Evolutionary conservation across 768 basidiomycete genomes (phyloP), one percentile per base, ranked within the genome.

Genomic region (Boletus edulis): DNA sequence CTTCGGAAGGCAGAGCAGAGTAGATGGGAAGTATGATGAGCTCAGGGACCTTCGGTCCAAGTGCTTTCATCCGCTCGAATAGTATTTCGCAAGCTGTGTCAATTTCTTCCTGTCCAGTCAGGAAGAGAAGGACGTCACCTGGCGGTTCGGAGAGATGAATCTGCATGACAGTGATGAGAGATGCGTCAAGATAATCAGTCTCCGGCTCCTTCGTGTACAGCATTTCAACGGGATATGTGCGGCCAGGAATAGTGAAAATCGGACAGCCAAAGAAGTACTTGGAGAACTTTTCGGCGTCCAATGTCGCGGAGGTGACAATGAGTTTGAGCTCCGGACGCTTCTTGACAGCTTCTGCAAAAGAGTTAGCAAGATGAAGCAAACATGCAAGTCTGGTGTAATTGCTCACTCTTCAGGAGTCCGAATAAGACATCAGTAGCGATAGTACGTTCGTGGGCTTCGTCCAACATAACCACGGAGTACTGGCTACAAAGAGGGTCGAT

Each of bases 191-290:
- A 72, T 99, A 99, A 72, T 99, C 97, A 20, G 83, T 81, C 72
- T 98, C 97, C 0, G 97, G 97, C 66, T 99, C 97, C 70, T 98
- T 98, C 62, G 96, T 98, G 75, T 98, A 99, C n/a, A 98, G 77
- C 31, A 91, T 82, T 72, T 99, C 97, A 58, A 98, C 97, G 7
- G 97, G 97, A 74, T 92, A 98, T n/a, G 94, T 94, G 65, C 95
- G 87, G 62, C 97, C 97, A n/a, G 97, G 97, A 60, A 99, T 98
- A 37, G 96, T 97, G 80, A 98, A 98, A 72, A 99, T 98, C 29
- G 97, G 96, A 72, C 95, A 98, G 7, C 91, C 93, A 70, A 88
- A 97, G 79, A 99, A 99, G 79, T 99, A 99, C 67, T 94, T 94
- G 22, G 96, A 95, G 73, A 99, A 99, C 77, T 98, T 98, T 74